Base-by-base conservation (phyloP, 495 filamentous ascomycete genomes). In the Letharia columbiana region DNA sequence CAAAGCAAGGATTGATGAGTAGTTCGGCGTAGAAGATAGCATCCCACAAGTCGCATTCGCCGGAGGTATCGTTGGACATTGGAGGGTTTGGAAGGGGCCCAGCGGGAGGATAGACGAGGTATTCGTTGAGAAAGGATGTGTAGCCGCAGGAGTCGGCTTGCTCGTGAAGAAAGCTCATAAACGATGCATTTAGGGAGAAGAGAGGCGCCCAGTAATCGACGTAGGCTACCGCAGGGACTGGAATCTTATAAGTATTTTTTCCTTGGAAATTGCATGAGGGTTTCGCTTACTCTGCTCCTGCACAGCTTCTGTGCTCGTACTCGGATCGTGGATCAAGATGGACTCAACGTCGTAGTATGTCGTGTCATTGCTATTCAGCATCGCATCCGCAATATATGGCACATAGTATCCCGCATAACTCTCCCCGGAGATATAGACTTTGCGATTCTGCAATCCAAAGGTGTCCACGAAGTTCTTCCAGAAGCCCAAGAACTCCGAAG, bases 401-500 rank as follows among this genome's bases (percentile, higher is more conserved):
- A 91, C 86, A 69, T 92, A 95, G 64, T 80, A 79, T 8, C 91
- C 91, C 31, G 87, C 89, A 71, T 91, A 89, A 52, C 82, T 86
- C 70, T 90, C 87, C 0, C 87, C 88, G 3, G 87, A 81, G 61
- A 91, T 81, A 68, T 87, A 91, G 2, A 90, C 81, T 67, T 86
- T 87, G 67, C 79, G 82, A 12, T 78, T 76, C 23, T 89, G 81
- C 71, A 90, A 74, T 35, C 72, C 75, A 65, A 91, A 91, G 3
- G 84, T 86, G 40, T 89, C 76, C 56, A 90, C 79, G 56, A 91
- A 91, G 60, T 85, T 81, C 77, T 83, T 84, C 78, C 82, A 89
- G 74, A 88, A 91, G 52, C 84, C 85, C 62, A 84, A 77, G 76
- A 92, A 92, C 67, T 92, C 83, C 8, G 74, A 73, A 0, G 86